A percentile compares a stretch with the other conserved stretches of the same genome.
These are phyloP conservation scores for Debaryomyces maramus DNA, from an alignment of 805 yeast genomes.

Conservation along the genomic window DNA sequence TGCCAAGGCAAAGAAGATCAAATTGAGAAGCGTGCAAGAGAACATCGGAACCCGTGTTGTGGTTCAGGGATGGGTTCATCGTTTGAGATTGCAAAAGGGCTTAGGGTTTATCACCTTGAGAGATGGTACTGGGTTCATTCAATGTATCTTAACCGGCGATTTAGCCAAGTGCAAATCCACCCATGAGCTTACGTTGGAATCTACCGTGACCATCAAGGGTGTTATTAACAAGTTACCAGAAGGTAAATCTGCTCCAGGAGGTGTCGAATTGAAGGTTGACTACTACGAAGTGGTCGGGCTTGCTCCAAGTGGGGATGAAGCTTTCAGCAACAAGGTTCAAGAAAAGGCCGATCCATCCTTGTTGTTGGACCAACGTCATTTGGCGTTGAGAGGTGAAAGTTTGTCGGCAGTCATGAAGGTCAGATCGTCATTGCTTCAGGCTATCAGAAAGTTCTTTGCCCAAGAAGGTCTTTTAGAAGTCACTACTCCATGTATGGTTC, in stretches of 20 bases:
- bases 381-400: constrained; percentile 95
- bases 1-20: constrained; percentile 67
- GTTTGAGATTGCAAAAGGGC: constrained; percentile 91
- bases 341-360: constrained; percentile 93
- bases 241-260: constrained; percentile 97
- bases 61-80: constrained; percentile 94
- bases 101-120: constrained; percentile 86
- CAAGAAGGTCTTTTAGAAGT: constrained; percentile 84
- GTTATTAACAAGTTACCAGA: constrained; percentile 81
- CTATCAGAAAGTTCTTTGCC: constrained; percentile 73
- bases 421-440: constrained; percentile 72
- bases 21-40: constrained; percentile 56
- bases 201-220: constrained; percentile 81
- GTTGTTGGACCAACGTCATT: constrained; percentile 91
- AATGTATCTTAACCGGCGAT: constrained; percentile 85
- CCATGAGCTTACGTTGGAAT: constrained; percentile 80
- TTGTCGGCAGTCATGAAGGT: constrained; percentile 91
- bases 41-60: constrained; percentile 68
- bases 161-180: constrained; percentile 90
- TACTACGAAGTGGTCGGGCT: constrained; percentile 85
- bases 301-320: constrained; percentile 95
- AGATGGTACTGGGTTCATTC: constrained; percentile 92
- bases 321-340: constrained; percentile 90
- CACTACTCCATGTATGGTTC: constrained; percentile 99
- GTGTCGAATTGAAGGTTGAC: constrained; percentile 90